These are phyloP conservation scores for Astrocystis sublimbata DNA, from an alignment of 495 filamentous ascomycete species.

Conservation along the genomic window DNA sequence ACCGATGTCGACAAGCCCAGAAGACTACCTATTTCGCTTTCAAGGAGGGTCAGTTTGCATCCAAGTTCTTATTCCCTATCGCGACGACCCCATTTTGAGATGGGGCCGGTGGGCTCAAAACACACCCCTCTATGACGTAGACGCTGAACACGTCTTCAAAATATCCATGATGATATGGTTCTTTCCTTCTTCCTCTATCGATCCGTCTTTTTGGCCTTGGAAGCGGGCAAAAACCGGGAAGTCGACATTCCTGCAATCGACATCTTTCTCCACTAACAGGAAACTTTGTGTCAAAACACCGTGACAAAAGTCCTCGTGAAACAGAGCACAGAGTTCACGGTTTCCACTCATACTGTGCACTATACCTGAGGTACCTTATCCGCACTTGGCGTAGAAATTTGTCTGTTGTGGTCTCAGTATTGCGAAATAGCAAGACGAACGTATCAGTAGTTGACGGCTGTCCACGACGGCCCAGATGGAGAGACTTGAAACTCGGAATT, in stretches of 20 bases:
- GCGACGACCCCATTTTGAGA: background rate
- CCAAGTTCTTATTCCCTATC: no score
- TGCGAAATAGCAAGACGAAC: background rate
- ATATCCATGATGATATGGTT: background rate
- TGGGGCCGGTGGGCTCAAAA: conserved; percentile 5
- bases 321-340: background rate
- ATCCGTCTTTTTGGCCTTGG: background rate
- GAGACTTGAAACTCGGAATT: no score
- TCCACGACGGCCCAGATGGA: no score
- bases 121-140: conserved; percentile 16
- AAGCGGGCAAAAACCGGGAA: background rate
- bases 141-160: background rate
- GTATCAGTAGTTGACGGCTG: no score
- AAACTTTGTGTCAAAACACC: background rate
- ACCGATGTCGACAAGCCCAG: no score
- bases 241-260: background rate
- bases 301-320: background rate
- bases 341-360: conserved; percentile 4
- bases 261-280: background rate
- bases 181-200: background rate
- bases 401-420: background rate
- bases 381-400: background rate
- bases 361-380: conserved; percentile 4
- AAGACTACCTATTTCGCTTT: no score
- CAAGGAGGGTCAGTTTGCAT: no score